Evolutionary conservation across 164 flowering plant species (phyloP).

Genomic region (Protea cynaroides): DNA sequence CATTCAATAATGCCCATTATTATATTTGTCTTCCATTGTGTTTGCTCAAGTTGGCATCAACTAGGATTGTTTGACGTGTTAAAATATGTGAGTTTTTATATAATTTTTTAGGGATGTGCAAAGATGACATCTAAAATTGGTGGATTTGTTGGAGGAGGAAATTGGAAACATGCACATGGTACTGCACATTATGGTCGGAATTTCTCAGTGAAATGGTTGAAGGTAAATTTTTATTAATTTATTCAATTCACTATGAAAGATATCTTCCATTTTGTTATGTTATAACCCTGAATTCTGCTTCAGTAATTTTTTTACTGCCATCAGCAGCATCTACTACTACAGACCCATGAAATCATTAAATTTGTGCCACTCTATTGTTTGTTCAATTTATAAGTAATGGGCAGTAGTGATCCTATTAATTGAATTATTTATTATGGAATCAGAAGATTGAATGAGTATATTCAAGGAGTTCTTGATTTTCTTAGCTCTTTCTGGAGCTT

Average conservation of each 20-base stretch:
- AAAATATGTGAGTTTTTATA: slow-evolving; percentile 7
- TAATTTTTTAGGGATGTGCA: slow-evolving; percentile 82
- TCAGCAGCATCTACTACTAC: neutral
- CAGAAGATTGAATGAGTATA: no score
- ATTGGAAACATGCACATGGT: slow-evolving; percentile 99
- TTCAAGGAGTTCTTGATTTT: no score
- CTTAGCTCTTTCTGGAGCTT: no score
- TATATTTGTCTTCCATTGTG: neutral
- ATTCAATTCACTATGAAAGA: neutral
- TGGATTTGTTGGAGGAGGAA: slow-evolving; percentile 85
- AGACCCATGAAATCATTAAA: no score
- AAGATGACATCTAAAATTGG: slow-evolving; percentile 99
- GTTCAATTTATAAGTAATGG: no score
- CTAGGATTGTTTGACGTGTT: slow-evolving; percentile 1
- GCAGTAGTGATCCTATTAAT: no score
- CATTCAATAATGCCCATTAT: neutral
- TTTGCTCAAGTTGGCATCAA: neutral
- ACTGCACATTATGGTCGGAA: slow-evolving; percentile 98
- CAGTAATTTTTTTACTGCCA: neutral
- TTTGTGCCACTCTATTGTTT: no score
- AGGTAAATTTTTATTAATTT: slow-evolving; percentile 66
- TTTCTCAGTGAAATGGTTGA: slow-evolving; percentile 91
- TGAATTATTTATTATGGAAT: no score
- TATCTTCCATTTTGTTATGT: no score
- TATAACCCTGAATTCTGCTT: neutral